Evolutionary conservation across 2,329 filamentous ascomycete species (phyloP).

Genomic region (Cladorrhinum sp.): DNA sequence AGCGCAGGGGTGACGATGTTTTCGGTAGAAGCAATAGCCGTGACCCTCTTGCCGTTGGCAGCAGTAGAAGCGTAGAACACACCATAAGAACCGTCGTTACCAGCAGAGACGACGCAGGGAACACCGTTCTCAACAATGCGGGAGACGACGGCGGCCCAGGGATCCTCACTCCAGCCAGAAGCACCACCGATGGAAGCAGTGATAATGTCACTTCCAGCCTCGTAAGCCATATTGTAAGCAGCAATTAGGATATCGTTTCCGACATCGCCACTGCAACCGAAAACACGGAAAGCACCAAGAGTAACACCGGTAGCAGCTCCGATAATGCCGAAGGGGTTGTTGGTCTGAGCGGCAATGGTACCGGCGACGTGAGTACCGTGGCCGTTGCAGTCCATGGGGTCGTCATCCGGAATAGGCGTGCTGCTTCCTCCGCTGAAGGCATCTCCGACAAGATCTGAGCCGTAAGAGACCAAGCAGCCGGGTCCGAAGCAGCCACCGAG

Average conservation of each 20-base stretch:
- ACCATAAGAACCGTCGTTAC: constrained; percentile 46
- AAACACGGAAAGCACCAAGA: constrained; percentile 56
- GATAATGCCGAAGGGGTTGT: constrained; percentile 53
- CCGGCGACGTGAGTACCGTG: constrained; percentile 63
- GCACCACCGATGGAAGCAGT: constrained; percentile 52
- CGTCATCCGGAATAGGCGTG: constrained; percentile 43
- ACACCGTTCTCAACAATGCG: constrained; percentile 54
- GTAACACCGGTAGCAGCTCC: constrained; percentile 56
- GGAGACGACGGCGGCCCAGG: constrained; percentile 48
- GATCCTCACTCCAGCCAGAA: constrained; percentile 51
- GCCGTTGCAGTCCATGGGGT: constrained; percentile 55
- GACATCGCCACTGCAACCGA: constrained; percentile 52
- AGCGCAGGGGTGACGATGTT: constrained; percentile 44
- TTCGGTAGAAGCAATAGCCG: constrained; percentile 50
- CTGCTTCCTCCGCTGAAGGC: constrained; percentile 41
- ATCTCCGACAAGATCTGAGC: constrained; percentile 58
- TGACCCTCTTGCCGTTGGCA: constrained; percentile 46
- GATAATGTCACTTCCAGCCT: constrained; percentile 58
- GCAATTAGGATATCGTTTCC: constrained; percentile 56
- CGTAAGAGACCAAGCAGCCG: constrained; percentile 56
- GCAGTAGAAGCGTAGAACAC: constrained; percentile 50
- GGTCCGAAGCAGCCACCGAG: constrained; percentile 63
- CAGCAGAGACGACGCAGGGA: constrained; percentile 51
- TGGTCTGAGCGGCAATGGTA: constrained; percentile 57
- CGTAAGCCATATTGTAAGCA: constrained; percentile 58